A percentile compares a stretch with the other conserved stretches of the same genome.
Conservation (phyloP, 2,329 filamentous ascomycete genomes). For the Chaetomiaceae sp. region DNA sequence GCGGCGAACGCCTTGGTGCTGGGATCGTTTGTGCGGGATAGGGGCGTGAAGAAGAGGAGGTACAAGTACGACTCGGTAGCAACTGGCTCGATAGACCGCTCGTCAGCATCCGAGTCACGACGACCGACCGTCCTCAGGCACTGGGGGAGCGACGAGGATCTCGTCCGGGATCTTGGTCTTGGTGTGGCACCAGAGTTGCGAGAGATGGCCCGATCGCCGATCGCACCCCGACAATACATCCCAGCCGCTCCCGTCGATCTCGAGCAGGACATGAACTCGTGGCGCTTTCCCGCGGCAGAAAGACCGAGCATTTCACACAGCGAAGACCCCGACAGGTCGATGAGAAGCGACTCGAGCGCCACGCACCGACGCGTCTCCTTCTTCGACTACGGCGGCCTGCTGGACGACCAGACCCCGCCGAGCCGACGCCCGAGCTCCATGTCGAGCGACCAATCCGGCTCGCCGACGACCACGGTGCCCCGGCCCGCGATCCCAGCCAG, state of each 20-base stretch:
- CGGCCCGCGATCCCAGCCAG: slow-evolving; percentile 43
- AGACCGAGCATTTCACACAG: slow-evolving; percentile 30
- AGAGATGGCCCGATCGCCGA: no score
- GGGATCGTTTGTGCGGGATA: slow-evolving; percentile 86
- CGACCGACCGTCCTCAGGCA: slow-evolving; percentile 55
- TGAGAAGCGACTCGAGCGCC: slow-evolving; percentile 37
- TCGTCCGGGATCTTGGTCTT: slow-evolving; percentile 75
- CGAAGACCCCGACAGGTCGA: slow-evolving; percentile 36
- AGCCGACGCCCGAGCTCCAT: slow-evolving; percentile 39
- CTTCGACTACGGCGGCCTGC: slow-evolving; percentile 76
- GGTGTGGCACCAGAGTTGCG: slow-evolving; percentile 53
- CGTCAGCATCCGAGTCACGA: slow-evolving; percentile 33
- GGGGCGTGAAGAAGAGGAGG: slow-evolving; percentile 83
- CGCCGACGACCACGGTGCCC: slow-evolving; percentile 33
- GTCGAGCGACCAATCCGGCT: slow-evolving; percentile 38
- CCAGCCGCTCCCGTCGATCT: slow-evolving; percentile 34
- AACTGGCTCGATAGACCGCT: slow-evolving; percentile 57
- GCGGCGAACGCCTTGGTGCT: slow-evolving; percentile 87
- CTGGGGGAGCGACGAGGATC: slow-evolving; percentile 88
- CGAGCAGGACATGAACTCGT: slow-evolving; percentile 39
- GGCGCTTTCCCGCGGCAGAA: slow-evolving; percentile 42
- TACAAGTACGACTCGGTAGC: slow-evolving; percentile 62
- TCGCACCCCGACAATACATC: slow-evolving; percentile 25
- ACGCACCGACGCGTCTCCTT: slow-evolving; percentile 65
- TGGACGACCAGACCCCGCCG: slow-evolving; percentile 42